A percentile compares a stretch with the other conserved stretches of the same genome.
Evolutionary conservation across 129 eudicot species (phyloP).

Genomic region (Erigeron canadensis): DNA sequence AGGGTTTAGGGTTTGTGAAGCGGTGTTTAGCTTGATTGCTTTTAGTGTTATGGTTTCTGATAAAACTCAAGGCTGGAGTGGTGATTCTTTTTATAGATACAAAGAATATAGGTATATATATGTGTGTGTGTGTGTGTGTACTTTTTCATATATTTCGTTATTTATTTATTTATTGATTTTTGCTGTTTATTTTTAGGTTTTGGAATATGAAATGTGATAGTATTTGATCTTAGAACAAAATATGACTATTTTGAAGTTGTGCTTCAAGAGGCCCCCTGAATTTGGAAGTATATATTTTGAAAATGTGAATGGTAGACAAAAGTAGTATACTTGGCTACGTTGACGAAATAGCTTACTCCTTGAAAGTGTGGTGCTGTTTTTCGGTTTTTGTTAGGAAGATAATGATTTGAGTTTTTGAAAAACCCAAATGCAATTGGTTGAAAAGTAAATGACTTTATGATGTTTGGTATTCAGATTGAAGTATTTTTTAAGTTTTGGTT

Average conservation of each 20-base stretch:
- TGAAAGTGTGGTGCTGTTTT: not conserved
- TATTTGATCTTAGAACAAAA: conserved; percentile 1
- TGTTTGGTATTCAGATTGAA: too few species aligned
- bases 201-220: conserved; percentile 2
- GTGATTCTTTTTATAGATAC: conserved; percentile 91
- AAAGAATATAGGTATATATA: conserved; percentile 80
- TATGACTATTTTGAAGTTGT: too few species aligned
- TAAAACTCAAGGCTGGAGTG: conserved; percentile 96
- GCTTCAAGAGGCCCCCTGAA: too few species aligned
- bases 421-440: too few species aligned
- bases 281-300: too few species aligned
- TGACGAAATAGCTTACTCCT: not conserved
- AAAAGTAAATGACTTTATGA: too few species aligned
- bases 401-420: too few species aligned
- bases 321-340: not conserved
- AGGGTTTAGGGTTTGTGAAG: conserved; percentile 67
- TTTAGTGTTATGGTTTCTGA: conserved; percentile 89
- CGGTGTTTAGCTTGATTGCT: conserved; percentile 58
- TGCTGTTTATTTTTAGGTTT: not conserved
- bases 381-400: not conserved
- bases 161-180: conserved; percentile 10
- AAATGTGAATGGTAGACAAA: not conserved
- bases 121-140: not conserved
- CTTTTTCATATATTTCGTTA: not conserved
- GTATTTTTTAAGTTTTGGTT: too few species aligned